These are phyloP conservation scores for Cephalotrichum gorgonifer DNA, from an alignment of 2,329 filamentous ascomycete species.

Conservation along the genomic window DNA sequence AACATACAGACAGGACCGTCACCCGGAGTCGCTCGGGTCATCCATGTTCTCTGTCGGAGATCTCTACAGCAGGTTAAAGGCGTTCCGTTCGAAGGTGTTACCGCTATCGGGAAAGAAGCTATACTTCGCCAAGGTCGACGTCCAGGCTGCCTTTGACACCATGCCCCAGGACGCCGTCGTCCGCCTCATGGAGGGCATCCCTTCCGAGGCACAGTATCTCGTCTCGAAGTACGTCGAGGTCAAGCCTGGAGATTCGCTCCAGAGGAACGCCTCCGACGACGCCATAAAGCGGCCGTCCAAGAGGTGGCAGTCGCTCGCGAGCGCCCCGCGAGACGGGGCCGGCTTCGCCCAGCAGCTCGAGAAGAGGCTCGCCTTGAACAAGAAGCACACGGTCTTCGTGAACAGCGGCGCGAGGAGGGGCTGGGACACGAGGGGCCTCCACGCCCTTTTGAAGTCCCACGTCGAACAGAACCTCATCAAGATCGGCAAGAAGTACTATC, in stretches of 20 bases:
- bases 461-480: slow-evolving; percentile 78
- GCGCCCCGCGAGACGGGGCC: slow-evolving; percentile 26
- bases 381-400: slow-evolving; percentile 66
- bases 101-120: slow-evolving; percentile 28
- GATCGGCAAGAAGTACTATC: slow-evolving; percentile 79
- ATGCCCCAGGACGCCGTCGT: slow-evolving; percentile 76
- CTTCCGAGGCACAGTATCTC: slow-evolving; percentile 51
- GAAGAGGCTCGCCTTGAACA: slow-evolving; percentile 25
- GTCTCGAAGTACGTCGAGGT: slow-evolving; percentile 69
- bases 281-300: slow-evolving; percentile 25
- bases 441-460: slow-evolving; percentile 67
- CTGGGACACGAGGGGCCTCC: slow-evolving; percentile 47
- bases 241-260: slow-evolving; percentile 29
- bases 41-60: slow-evolving; percentile 74
- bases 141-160: slow-evolving; percentile 86
- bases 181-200: slow-evolving; percentile 50
- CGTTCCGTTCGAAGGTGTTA: slow-evolving; percentile 48
- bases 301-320: slow-evolving; percentile 44
- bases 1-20: slow-evolving; percentile 18
- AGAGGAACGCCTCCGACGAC: slow-evolving; percentile 10
- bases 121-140: slow-evolving; percentile 89
- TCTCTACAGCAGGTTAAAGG: slow-evolving; percentile 62
- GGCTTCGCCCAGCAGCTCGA: slow-evolving; percentile 36
- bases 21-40: slow-evolving; percentile 59
- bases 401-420: slow-evolving; percentile 51